Evolutionary conservation across 1,139 yeast species (phyloP).

Genomic region (Zygosaccharomyces sapae): DNA sequence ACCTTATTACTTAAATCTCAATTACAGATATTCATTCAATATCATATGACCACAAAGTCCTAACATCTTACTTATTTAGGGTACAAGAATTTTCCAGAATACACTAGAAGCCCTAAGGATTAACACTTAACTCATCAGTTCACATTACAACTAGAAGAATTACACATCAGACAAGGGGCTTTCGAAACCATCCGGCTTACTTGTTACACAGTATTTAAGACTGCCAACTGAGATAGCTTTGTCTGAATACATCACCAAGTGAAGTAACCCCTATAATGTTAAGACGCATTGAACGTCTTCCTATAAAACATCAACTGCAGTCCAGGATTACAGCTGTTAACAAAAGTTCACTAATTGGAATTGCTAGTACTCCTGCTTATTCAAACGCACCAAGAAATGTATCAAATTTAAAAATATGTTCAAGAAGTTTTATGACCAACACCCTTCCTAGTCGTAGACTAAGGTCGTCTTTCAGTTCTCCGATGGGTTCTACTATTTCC

Average conservation of each 20-base stretch:
- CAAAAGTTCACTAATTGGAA: background rate
- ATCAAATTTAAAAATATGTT: too few relatives aligned
- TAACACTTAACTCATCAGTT: too few relatives aligned
- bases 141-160: background rate
- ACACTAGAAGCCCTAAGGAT: background rate
- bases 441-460: background rate
- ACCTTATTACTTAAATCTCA: too few relatives aligned
- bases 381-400: too few relatives aligned
- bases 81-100: constrained; percentile 4
- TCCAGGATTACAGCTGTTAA: background rate
- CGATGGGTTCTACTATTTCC: constrained; percentile 5
- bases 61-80: background rate
- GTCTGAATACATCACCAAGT: background rate
- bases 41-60: background rate
- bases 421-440: constrained; percentile 1
- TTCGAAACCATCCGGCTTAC: too few relatives aligned
- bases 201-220: too few relatives aligned
- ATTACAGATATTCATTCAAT: background rate
- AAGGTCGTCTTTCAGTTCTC: background rate
- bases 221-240: too few relatives aligned
- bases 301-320: constrained; percentile 13
- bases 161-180: background rate
- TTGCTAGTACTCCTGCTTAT: too few relatives aligned
- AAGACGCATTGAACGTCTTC: constrained; percentile 9
- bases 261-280: constrained; percentile 6